phyloP scores from a whole-genome alignment of 371 early-diverging fungal genomes.

The Nematocida ironsii region DNA sequence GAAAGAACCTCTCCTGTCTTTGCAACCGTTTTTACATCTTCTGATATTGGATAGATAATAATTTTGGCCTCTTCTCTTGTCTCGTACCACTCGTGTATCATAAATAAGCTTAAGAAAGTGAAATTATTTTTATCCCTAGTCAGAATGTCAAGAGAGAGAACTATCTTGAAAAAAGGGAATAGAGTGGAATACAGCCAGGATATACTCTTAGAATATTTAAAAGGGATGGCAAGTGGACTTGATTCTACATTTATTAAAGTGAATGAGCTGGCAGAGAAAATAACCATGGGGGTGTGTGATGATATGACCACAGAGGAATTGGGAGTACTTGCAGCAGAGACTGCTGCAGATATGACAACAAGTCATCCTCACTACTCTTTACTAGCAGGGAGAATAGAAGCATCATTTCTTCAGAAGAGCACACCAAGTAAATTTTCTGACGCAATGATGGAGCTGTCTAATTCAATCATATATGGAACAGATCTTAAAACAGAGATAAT shows the following conservation, averaged over 20 bases:
- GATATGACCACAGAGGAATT: conserved; percentile 49
- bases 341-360: conserved; percentile 71
- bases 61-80: conserved; percentile 27
- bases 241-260: conserved; percentile 42
- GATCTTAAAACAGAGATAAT: conserved; percentile 74
- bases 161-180: conserved; percentile 35
- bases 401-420: conserved; percentile 92
- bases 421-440: conserved; percentile 84
- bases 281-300: conserved; percentile 36
- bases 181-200: conserved; percentile 28
- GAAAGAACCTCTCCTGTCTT: background rate
- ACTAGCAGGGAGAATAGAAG: conserved; percentile 89
- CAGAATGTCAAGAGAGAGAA: conserved; percentile 22
- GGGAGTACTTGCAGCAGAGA: conserved; percentile 47
- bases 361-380: conserved; percentile 93
- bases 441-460: conserved; percentile 79
- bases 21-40: background rate
- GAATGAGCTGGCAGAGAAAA: conserved; percentile 35
- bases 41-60: conserved; percentile 4
- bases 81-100: conserved; percentile 56
- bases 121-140: conserved; percentile 41
- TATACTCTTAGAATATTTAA: conserved; percentile 29
- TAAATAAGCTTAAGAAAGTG: conserved; percentile 27
- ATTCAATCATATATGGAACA: conserved; percentile 71
- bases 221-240: conserved; percentile 11